Base-by-base conservation (phyloP, 1,139 yeast genomes). In the Blastobotrys ciferrii region DNA sequence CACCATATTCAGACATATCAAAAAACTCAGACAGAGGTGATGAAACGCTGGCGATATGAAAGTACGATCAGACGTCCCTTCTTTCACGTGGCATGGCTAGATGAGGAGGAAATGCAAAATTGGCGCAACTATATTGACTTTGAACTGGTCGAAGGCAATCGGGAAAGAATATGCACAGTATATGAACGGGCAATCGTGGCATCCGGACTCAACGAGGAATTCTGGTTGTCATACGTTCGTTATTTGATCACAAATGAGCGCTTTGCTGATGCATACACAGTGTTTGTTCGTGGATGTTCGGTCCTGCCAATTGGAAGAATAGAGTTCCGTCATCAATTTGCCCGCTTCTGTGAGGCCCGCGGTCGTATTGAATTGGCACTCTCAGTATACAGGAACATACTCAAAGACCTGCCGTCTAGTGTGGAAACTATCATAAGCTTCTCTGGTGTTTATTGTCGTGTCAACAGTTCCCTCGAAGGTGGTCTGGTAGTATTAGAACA, bases 81-180 rank as follows among this genome's bases (percentile, higher is more conserved):
- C 58, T 81, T 69, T 57, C 74, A 75, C 46, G 76, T 79, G 2
- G 65, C 67, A 18, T 67, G 68, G 61, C 71, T 55, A 11, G 69
- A 76, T 4, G 67, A 64, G 43, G 72, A 74, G 46, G 82, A 84
- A 52, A 57, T 81, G 19, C 72, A 69, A 3, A 69, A 68, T 18
- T 87, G 95, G 95, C 65, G 72, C 9, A 64, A 67, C 30, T 87
- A 86, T 60, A 65, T 87, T 13, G 77, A 77, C 33, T 82, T 73
- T 57, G 71, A 80, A 25, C 13, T 14, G 9, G 39, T 51, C 14
- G 55, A 53, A 25, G 53, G 62, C 5, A 59, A 64, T 35, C 49
- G 45, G 5, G 49, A 47, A 4, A 61, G 73, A 37, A 57, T 78
- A 4, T 64, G 65, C 9, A 69, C 76, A 32, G 60, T 76, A 1